Evolutionary conservation across 495 filamentous ascomycete genomes (phyloP).

Genomic region (Parmelia sp.): DNA sequence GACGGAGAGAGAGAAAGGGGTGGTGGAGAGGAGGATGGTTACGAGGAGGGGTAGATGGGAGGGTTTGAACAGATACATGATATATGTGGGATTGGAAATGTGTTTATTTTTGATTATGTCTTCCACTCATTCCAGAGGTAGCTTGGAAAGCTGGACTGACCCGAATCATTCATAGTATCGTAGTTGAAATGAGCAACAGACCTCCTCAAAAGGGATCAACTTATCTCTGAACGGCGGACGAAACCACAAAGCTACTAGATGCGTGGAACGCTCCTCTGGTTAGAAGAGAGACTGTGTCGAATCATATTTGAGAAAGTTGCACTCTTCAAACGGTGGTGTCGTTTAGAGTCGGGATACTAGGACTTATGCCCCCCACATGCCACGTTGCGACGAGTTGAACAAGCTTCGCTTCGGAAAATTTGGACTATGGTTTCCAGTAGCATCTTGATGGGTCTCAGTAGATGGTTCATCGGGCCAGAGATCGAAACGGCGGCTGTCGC

Average conservation of each 20-base stretch:
- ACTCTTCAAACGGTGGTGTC: background rate
- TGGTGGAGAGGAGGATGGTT: background rate
- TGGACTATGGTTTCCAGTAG: background rate
- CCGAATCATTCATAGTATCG: background rate
- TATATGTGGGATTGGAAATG: background rate
- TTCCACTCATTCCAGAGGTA: background rate
- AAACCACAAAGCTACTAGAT: background rate
- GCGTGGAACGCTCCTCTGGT: background rate
- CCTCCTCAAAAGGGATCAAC: background rate
- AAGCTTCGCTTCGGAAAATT: background rate
- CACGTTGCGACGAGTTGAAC: background rate
- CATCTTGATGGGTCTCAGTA: background rate
- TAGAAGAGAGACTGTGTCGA: background rate
- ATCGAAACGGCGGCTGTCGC: background rate
- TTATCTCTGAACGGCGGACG: background rate
- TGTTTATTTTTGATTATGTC: background rate
- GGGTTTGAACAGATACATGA: background rate
- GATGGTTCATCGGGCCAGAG: background rate
- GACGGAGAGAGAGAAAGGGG: background rate
- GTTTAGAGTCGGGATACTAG: background rate
- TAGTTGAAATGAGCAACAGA: background rate
- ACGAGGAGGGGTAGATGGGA: background rate
- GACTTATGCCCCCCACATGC: background rate
- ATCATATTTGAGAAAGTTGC: background rate
- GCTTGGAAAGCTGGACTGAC: background rate